Conservation (phyloP, 2,329 filamentous ascomycete species). For the Microcyclospora pomicola region DNA sequence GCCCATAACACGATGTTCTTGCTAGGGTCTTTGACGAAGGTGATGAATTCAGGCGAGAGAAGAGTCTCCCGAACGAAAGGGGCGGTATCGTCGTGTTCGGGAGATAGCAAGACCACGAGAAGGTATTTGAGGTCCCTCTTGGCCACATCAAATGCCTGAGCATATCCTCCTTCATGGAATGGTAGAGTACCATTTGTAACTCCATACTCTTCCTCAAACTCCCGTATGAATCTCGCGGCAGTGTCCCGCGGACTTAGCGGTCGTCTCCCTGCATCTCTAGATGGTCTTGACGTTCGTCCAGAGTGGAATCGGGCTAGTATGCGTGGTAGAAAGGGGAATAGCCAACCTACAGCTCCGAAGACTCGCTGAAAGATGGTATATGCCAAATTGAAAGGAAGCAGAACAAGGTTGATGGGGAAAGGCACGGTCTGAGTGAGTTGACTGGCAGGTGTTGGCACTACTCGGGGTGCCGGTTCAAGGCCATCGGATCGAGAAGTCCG, state of each 20-base stretch:
- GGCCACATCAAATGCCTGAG: conserved; percentile 76
- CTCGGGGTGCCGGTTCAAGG: conserved; percentile 63
- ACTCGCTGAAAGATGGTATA: conserved; percentile 57
- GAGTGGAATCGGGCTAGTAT: conserved; percentile 39
- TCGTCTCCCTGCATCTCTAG: conserved; percentile 49
- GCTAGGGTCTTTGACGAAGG: conserved; percentile 57
- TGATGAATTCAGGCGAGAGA: conserved; percentile 56
- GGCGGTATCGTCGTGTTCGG: conserved; percentile 85
- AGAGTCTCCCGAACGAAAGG: conserved; percentile 73
- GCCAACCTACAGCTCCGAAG: conserved; percentile 59
- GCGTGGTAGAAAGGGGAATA: conserved; percentile 69
- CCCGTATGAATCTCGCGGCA: conserved; percentile 73
- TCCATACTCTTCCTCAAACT: conserved; percentile 92
- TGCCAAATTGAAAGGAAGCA: conserved; percentile 67
- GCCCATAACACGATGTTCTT: conserved; percentile 85
- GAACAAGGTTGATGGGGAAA: conserved; percentile 61
- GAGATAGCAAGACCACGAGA: conserved; percentile 74
- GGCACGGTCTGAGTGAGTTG: conserved; percentile 57
- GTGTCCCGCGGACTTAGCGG: conserved; percentile 76
- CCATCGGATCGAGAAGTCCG: conserved; percentile 11
- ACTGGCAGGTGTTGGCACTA: conserved; percentile 60
- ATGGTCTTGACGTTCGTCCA: conserved; percentile 41
- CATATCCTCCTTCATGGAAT: conserved; percentile 80
- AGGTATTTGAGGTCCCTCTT: conserved; percentile 88
- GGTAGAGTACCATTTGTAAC: conserved; percentile 45